Evolutionary conservation across 169 alveolate genomes (phyloP).

Genomic region (Neospora caninum): DNA sequence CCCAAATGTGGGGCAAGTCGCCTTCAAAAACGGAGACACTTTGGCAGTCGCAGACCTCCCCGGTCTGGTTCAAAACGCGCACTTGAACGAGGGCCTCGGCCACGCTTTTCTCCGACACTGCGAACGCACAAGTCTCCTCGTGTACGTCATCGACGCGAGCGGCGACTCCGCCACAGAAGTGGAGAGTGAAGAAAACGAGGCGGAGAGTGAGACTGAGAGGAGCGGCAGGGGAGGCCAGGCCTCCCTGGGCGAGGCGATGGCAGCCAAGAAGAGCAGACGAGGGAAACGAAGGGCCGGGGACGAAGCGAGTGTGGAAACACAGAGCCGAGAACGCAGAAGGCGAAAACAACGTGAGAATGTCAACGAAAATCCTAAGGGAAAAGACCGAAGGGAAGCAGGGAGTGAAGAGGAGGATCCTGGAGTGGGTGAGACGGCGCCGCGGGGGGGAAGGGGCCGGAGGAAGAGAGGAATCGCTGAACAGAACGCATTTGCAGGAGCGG

Average conservation of each 20-base stretch:
- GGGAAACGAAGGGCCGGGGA: no score
- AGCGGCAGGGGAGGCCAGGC: not conserved
- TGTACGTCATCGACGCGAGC: slow-evolving; percentile 28
- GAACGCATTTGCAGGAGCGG: no score
- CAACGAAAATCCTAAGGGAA: no score
- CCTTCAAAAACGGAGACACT: slow-evolving; percentile 23
- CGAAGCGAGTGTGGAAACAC: no score
- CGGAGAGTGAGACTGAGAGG: not conserved
- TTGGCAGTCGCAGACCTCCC: slow-evolving; percentile 39
- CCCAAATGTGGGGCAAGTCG: slow-evolving; percentile 53
- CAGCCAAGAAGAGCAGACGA: no score
- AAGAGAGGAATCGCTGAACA: not conserved
- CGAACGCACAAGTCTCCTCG: not conserved
- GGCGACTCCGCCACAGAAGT: not conserved
- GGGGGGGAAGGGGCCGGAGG: no score
- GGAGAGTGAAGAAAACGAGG: not conserved
- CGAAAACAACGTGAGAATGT: no score
- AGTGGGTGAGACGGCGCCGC: no score
- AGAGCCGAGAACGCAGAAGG: no score
- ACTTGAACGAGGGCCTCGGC: not conserved
- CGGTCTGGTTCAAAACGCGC: not conserved
- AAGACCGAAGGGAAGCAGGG: no score
- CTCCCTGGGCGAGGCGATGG: no score
- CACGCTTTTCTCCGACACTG: slow-evolving; percentile 18
- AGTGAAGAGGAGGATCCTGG: no score